Evolutionary conservation across 2,329 filamentous ascomycete genomes (phyloP), one percentile per base, ranked within the genome.

Genomic region (Ophiostoma australiae): DNA sequence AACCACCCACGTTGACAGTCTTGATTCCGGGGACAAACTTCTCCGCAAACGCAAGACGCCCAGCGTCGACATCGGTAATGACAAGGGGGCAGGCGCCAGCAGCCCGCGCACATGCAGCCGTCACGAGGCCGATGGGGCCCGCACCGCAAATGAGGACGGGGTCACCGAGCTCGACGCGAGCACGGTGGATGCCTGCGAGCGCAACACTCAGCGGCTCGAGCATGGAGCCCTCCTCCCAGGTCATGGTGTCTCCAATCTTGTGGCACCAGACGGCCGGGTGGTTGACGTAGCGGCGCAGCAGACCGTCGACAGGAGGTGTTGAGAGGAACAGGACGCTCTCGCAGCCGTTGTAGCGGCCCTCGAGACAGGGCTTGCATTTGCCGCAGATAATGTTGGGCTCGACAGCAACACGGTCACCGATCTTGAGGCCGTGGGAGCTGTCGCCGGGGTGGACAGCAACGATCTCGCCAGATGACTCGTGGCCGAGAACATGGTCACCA

Each of bases 191-290:
- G 17, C 91, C 93, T 2, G 94, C 94, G 55, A 98, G 85, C 3
- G 93, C 92, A 5, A 98, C 95, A 75, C 89, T 92, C 69, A 98
- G 85, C 1, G 94, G 94, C 83, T 98, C 95, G 63, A 98, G 84
- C 82, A 97, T 85, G 17, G 94, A 91, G 70, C 94, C 95, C 78
- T 97, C 89, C 82, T 98, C 94, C 78, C 89, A 98, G 70, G 89
- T 91, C 91, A 98, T 94, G 80, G 92, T 84, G 68, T 70, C 70
- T 67, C 92, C 92, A 76, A 98, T 95, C 85, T 97, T 97, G 84
- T 97, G 93, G 82, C 94, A 97, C 93, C 94, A 97, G 68, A 91
- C 85, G 27, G 94, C 93, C 2, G 93, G 94, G 83, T 97, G 94
- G 83, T 94, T 97, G 82, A 97, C 91, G 80, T 97, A 97, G 80